Conservation (phyloP, 106 monocot genomes). For the Apostasia shenzhenica region DNA sequence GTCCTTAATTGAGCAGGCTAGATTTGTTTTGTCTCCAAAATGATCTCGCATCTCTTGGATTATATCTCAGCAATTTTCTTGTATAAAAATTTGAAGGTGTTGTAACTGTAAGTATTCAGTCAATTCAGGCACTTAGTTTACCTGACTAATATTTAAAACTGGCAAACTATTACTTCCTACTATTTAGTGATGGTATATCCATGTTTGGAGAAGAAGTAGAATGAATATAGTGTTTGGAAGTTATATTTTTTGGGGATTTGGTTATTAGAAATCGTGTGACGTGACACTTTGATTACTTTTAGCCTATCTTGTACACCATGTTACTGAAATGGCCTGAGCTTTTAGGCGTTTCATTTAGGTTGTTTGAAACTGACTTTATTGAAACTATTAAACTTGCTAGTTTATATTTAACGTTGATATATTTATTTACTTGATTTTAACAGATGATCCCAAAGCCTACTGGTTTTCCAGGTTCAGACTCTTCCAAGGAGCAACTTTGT, state of each 20-base stretch:
- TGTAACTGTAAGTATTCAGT: conserved; percentile 1
- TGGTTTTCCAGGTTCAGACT: not conserved
- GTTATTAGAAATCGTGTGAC: not conserved
- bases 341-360: not conserved
- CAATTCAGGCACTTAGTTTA: not conserved
- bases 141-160: not conserved
- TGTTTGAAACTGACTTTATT: not conserved
- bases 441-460: not conserved
- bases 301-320: not conserved
- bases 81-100: too few species aligned
- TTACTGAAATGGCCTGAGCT: not conserved
- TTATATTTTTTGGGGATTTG: not conserved
- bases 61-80: too few species aligned
- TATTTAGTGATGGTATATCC: too few species aligned
- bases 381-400: not conserved
- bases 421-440: not conserved
- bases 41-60: too few species aligned
- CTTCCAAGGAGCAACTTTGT: not conserved
- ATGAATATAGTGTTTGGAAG: too few species aligned
- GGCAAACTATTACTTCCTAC: too few species aligned
- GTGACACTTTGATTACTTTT: not conserved
- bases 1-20: too few species aligned
- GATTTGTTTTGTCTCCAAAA: too few species aligned
- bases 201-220: too few species aligned
- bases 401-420: not conserved